Base-by-base conservation (phyloP, 352 stramenopile genomes). In the Globisporangium acanthophoron region DNA sequence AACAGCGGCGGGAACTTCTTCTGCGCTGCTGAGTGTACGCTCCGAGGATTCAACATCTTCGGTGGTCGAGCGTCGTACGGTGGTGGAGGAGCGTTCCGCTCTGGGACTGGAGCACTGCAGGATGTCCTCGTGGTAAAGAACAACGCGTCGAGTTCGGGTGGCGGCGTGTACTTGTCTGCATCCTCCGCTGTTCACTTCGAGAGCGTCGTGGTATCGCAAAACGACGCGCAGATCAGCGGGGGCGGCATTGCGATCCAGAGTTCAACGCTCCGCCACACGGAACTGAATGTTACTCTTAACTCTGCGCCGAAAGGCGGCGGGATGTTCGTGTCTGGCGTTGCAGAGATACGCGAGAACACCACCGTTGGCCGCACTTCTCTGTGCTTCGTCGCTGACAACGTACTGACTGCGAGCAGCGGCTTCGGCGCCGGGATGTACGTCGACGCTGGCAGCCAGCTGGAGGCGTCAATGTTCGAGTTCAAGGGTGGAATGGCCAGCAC, bases 341-440 rank as follows among this genome's bases (percentile, higher is more conserved):
- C 45, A 5, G 39, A 31, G 9, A 8, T 66, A 5, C 39, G 16
- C 8, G 54, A 65, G 46, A 31, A 48, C 18, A 3, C 27, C 5
- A 16, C 20, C 2, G 31, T 5, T 15, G 39, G 24, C 1, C 47
- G 24, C 3, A n/a, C 31, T 1, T 18, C 18, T 0, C 37, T 7
- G 8, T 66, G 60, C 15, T 2, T 44, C 11, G 43, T 66, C 13
- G 35, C 21, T 5, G 41, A 49, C 48, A 64, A 64, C 13, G 6
- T 7, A 3, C 3, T 64, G 11, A 54, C 12, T 0, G 52, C 5
- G 12, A 24, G 40, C 1, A 49, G 49, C 48, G 66, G 64, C 1
- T 40, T 55, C 21, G 72, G 70, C 6, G 65, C 67, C n/a, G 58
- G 59, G 0, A 39, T 80, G 16, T 80, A 69, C 16, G 39, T 74